Conservation (phyloP, 176 grass and related monocot species). For the Zoysia pacifica region DNA sequence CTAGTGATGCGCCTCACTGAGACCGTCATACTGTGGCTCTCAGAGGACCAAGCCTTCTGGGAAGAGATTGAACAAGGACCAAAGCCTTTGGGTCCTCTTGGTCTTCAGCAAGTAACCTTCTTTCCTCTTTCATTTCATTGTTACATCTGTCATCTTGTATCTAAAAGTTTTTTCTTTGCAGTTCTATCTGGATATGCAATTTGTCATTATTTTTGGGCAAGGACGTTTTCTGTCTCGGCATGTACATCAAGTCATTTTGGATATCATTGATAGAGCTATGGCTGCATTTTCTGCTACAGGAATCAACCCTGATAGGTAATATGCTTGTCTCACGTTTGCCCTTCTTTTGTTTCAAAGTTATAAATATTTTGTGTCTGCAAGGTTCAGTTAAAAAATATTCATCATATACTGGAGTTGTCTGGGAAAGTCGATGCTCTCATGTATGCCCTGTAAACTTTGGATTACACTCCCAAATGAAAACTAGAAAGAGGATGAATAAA, state of each 20-base stretch:
- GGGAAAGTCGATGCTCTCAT: not conserved
- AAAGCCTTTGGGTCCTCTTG: conserved; percentile 61
- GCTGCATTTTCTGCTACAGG: conserved; percentile 85
- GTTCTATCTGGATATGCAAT: conserved; percentile 99
- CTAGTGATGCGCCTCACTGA: conserved; percentile 89
- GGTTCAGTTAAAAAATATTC: not conserved
- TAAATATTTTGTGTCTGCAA: not conserved
- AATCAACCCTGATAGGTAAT: conserved; percentile 88
- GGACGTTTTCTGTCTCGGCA: conserved; percentile 85
- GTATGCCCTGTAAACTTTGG: conserved; percentile 5
- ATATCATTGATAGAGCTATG: conserved; percentile 93
- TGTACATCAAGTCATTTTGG: conserved; percentile 90
- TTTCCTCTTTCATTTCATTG: conserved; percentile 4
- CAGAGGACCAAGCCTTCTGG: conserved; percentile 87
- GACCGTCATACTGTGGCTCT: conserved; percentile 83
- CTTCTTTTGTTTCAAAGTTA: conserved; percentile 30
- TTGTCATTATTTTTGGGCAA: conserved; percentile 87
- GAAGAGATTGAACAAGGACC: conserved; percentile 81
- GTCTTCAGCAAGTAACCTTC: conserved; percentile 70
- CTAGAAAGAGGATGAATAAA: not conserved
- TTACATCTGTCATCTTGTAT: conserved; percentile 13
- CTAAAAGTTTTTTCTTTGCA: conserved; percentile 44
- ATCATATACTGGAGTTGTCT: not conserved
- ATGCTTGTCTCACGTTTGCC: not conserved
- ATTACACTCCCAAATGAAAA: conserved; percentile 11